Conservation (phyloP, 306 rosid species). For the Potentilla sterilis region DNA sequence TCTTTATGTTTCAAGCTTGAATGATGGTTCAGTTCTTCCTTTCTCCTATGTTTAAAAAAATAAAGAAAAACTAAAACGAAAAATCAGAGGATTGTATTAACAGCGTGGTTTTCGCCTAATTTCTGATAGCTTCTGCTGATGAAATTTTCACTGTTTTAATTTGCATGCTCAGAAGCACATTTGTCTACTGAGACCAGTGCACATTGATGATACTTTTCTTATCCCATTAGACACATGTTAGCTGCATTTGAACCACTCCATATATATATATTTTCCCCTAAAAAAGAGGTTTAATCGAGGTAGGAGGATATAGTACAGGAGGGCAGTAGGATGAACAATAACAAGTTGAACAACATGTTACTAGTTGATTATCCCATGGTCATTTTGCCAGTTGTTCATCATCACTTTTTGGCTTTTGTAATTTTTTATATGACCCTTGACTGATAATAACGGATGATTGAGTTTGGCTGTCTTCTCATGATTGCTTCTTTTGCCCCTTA, state of each 20-base stretch:
- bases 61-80: not conserved
- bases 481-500: slow-evolving; percentile 32
- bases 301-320: not conserved
- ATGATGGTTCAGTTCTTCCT: not conserved
- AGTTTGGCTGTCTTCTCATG: slow-evolving; percentile 23
- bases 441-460: slow-evolving; percentile 12
- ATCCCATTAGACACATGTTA: slow-evolving; percentile 2
- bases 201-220: not conserved
- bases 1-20: not conserved
- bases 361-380: not conserved
- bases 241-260: not conserved
- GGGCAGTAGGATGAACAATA: slow-evolving; percentile 5
- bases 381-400: slow-evolving; percentile 1
- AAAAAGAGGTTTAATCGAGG: not conserved
- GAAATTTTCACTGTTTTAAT: not conserved
- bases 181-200: not conserved
- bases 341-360: not conserved
- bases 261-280: not conserved
- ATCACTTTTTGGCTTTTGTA: not conserved
- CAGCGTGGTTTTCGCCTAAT: not conserved
- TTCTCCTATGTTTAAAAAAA: not conserved
- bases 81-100: not conserved
- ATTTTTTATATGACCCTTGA: not conserved
- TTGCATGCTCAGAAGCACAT: not conserved
- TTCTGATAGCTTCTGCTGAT: not conserved